Evolutionary conservation across 345 rosid genomes (phyloP), one percentile per base, ranked within the genome.

Genomic region (Gynandropsis gynandra): DNA sequence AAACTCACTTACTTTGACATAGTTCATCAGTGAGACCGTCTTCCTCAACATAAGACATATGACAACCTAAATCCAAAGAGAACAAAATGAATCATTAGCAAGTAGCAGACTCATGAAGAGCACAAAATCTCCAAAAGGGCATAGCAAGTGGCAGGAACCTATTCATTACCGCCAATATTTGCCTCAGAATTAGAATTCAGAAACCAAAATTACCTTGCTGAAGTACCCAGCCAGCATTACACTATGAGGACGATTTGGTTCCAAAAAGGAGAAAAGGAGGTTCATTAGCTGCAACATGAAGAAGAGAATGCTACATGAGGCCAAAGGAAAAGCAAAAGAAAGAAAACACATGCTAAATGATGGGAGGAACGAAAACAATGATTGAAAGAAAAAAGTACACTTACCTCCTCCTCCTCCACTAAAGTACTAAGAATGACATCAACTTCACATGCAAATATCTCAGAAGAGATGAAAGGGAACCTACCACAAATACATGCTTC

Each of bases 361-460:
- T 41, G 32, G 50, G 43, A 29, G 31, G 35, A 49, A 16, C 14
- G 53, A n/a, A n/a, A n/a, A n/a, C 36, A 27, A 35, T 32, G 24
- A 45, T 43, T 48, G 39, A 6, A 24, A 35, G n/a, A 34, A 62
- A 37, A 29, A 36, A 52, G 62, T 11, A 17, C 16, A 19, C 17
- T 46, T 65, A 93, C 99, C 95, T 93, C 94, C 73, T 85, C 97
- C 63, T 93, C 99, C 56, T 93, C 99, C 54, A 85, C 87, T 53
- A 93, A 58, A 42, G 99, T 80, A 75, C 81, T 88, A 42, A 93
- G 78, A 62, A 93, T 85, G 47, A 83, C 95, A 69, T 93, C 99
- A 61, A 93, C 88, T 73, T 93, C 99, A 33, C 99, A 93, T 16
- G 97, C 83, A 62, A 93, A 78, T 58, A 93, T 77, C 81, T 93